Evolutionary conservation across 768 basidiomycete genomes (phyloP), one percentile per base, ranked within the genome.

Genomic region (Lentinula aciculospora): DNA sequence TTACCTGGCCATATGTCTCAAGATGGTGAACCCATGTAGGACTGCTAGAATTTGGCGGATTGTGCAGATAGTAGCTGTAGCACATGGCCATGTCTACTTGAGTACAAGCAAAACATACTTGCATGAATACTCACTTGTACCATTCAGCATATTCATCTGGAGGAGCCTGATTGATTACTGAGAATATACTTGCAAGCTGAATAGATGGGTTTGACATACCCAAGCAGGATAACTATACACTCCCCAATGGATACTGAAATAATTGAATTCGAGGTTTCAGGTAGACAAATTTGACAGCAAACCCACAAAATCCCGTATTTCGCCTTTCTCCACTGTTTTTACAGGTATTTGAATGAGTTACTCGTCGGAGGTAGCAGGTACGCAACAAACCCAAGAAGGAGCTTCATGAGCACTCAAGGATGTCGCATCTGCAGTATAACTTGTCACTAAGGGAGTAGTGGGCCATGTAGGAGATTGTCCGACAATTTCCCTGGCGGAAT

Each of bases 241-340:
- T 8, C 78, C 78, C 78, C 79, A 81, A 60, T 81, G 79, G 46
- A 82, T 70, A 64, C 77, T 80, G 58, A 3, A 51, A 61, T 21
- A 47, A 10, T 7, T 53, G n/a, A 67, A 57, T 51, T 8, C 10
- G 23, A 34, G 34, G 9, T 37, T 21, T 15, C 19, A 55, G n/a
- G n/a, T n/a, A n/a, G n/a, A n/a, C n/a, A n/a, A n/a, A n/a, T n/a
- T n/a, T n/a, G n/a, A n/a, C n/a, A 27, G 50, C 32, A 6, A 29
- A 61, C 78, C 64, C 60, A 82, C 81, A 81, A 82, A 17, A 82
- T 82, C 9, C 82, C 82, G 61, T 72, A 82, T 65, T 83, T 84
- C 13, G 76, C 80, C 34, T 74, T 69, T 57, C 69, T 76, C 74
- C 76, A 84, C 80, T 81, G 10, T 9, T 3, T 17, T 32, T 13